Percentiles rank a stretch among this genome's conserved stretches.
phyloP scores from a whole-genome alignment of 2,329 filamentous ascomycete species.

The Trichoderma gracile region DNA sequence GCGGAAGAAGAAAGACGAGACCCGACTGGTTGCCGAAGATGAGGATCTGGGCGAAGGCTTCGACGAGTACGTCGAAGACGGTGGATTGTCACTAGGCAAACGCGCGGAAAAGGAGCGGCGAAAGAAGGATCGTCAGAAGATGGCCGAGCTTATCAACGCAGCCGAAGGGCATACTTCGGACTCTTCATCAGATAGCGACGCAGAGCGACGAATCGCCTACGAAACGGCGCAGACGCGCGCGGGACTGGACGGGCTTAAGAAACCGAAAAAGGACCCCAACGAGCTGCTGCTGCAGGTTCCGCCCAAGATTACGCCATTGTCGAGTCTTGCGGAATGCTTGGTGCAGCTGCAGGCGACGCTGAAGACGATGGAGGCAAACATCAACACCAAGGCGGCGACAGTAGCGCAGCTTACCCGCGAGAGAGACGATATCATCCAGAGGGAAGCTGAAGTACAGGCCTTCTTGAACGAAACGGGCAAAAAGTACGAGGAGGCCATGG shows the following conservation, averaged over 20 bases:
- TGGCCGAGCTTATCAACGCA: conserved; percentile 78
- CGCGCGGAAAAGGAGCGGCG: conserved; percentile 75
- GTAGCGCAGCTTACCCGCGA: conserved; percentile 69
- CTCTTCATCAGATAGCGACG: conserved; percentile 68
- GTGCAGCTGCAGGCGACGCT: conserved; percentile 63
- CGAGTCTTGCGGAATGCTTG: conserved; percentile 68
- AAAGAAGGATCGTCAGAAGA: conserved; percentile 68
- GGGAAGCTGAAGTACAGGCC: conserved; percentile 78
- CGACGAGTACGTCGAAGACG: conserved; percentile 87
- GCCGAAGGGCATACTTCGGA: conserved; percentile 69
- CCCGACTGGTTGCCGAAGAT: conserved; percentile 78
- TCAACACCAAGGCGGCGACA: conserved; percentile 59
- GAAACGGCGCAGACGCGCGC: conserved; percentile 83
- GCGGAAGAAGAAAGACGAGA: conserved; percentile 64
- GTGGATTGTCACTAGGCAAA: conserved; percentile 72
- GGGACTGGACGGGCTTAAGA: conserved; percentile 73
- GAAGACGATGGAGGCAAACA: conserved; percentile 62
- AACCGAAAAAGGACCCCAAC: conserved; percentile 36
- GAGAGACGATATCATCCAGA: conserved; percentile 63
- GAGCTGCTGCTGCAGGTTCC: conserved; percentile 57
- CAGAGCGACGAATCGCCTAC: conserved; percentile 76
- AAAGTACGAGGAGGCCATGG: conserved; percentile 52
- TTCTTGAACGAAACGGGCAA: conserved; percentile 79
- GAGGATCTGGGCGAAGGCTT: conserved; percentile 93
- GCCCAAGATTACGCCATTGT: conserved; percentile 75